Conservation (phyloP, 2,329 filamentous ascomycete genomes). For the Aspergillus melleus region DNA sequence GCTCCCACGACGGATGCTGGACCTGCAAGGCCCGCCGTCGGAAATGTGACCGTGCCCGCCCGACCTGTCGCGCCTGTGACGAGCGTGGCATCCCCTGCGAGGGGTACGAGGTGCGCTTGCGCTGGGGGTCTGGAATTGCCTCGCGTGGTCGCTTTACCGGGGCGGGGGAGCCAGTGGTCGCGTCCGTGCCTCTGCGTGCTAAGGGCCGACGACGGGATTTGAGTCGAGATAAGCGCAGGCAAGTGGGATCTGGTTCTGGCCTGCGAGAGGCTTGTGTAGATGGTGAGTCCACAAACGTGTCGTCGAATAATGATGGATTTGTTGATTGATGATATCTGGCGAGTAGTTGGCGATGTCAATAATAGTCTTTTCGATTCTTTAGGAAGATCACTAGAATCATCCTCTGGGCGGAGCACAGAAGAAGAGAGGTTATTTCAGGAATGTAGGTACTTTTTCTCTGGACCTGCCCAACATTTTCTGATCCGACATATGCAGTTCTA, state of each 20-base stretch:
- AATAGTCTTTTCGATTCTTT: not conserved
- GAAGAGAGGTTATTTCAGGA: constrained; percentile 24
- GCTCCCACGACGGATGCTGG: constrained; percentile 31
- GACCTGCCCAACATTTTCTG: no score
- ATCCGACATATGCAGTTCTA: constrained; percentile 10
- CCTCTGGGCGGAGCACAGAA: not conserved
- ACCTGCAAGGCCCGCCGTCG: constrained; percentile 32
- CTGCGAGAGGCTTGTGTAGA: not conserved
- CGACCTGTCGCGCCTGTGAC: constrained; percentile 24
- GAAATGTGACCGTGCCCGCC: constrained; percentile 29
- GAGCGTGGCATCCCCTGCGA: constrained; percentile 28
- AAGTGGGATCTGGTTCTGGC: not conserved
- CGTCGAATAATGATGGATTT: not conserved
- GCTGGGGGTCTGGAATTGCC: constrained; percentile 32
- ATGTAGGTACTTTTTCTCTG: constrained; percentile 15
- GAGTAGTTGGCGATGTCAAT: not conserved
- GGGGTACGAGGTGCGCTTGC: constrained; percentile 32
- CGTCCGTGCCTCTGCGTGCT: constrained; percentile 22
- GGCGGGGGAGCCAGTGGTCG: constrained; percentile 27
- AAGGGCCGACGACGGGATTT: constrained; percentile 30
- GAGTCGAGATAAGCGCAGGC: constrained; percentile 15
- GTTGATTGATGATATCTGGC: not conserved
- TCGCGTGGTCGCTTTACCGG: constrained; percentile 33
- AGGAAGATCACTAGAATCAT: not conserved
- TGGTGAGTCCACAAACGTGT: not conserved